Base-by-base conservation (phyloP, 495 filamentous ascomycete species). In the Aspergillus olivimuriae region DNA sequence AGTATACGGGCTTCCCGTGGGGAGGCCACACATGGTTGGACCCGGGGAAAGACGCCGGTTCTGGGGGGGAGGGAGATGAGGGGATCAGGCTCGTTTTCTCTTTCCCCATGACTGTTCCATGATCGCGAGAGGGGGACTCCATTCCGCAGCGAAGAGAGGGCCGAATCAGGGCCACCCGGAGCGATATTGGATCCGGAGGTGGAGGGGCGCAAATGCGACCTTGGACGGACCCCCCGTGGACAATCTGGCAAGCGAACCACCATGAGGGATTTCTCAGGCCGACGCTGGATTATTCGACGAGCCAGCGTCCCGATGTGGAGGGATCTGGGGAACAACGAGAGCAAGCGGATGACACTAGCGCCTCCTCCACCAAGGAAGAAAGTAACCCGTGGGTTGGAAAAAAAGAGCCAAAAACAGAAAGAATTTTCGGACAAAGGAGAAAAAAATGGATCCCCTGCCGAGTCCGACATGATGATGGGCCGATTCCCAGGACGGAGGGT, bases 151-250 rank as follows among this genome's bases (percentile, higher is more conserved):
- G 24, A 11, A 11, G 11, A 11, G 24, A 11, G 24, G 23, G 22
- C 5, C 38, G 15, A 41, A 34, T 34, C 40, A 43, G 17, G 4
- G 16, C 3, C 5, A 30, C 4, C 7, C 35, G 21, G 18, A 12
- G 10, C 2, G 35, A 38, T 38, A 36, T 32, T 20, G 23, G 34
- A 33, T 22, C 19, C 38, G 37, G 42, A 39, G 42, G 16, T 17
- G 17, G 21, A 37, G n/a, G n/a, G n/a, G n/a, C n/a, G n/a, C 48
- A 43, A 39, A 46, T 46, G 39, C 33, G 14, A 51, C 48, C 32
- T n/a, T 44, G 19, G 31, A 34, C 17, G 24, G 18, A 23, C 42
- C 30, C 30, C 26, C 19, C 7, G 20, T 16, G 20, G 21, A 6
- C 11, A 44, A 26, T 44, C 21, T 41, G 31, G 34, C 32, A 38